Evolutionary conservation across 2,329 filamentous ascomycete species (phyloP).

Genomic region (Alternaria panax): DNA sequence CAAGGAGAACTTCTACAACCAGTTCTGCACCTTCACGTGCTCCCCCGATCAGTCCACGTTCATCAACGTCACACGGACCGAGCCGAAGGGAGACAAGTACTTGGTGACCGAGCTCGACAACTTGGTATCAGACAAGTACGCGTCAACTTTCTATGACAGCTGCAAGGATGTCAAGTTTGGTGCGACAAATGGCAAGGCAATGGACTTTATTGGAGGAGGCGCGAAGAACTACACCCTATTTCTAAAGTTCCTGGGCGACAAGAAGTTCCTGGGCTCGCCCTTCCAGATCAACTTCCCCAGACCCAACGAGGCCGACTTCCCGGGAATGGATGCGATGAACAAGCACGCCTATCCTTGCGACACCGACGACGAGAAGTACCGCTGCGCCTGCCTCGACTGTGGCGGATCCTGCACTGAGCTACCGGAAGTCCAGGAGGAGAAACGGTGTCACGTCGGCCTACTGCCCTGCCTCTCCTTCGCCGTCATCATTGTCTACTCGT

Average conservation of each 20-base stretch:
- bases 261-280: constrained; percentile 88
- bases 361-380: constrained; percentile 82
- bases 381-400: constrained; percentile 94
- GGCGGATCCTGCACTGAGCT: constrained; percentile 83
- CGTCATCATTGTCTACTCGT: constrained; percentile 83
- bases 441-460: constrained; percentile 81
- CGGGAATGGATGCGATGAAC: constrained; percentile 73
- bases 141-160: constrained; percentile 89
- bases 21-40: constrained; percentile 98
- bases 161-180: constrained; percentile 99
- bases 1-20: constrained; percentile 97
- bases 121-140: constrained; percentile 83
- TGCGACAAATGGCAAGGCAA: constrained; percentile 89
- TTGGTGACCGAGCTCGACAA: constrained; percentile 92
- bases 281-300: constrained; percentile 96
- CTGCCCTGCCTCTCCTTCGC: constrained; percentile 95
- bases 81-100: constrained; percentile 65
- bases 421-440: constrained; percentile 72
- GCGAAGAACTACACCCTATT: constrained; percentile 89
- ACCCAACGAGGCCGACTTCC: constrained; percentile 64
- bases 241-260: constrained; percentile 90
- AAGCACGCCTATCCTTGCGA: constrained; percentile 87
- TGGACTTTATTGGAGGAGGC: constrained; percentile 94
- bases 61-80: constrained; percentile 84
- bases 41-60: constrained; percentile 96